phyloP scores from a whole-genome alignment of 768 basidiomycete genomes.

The Gloeopeniophorella convolvens region DNA sequence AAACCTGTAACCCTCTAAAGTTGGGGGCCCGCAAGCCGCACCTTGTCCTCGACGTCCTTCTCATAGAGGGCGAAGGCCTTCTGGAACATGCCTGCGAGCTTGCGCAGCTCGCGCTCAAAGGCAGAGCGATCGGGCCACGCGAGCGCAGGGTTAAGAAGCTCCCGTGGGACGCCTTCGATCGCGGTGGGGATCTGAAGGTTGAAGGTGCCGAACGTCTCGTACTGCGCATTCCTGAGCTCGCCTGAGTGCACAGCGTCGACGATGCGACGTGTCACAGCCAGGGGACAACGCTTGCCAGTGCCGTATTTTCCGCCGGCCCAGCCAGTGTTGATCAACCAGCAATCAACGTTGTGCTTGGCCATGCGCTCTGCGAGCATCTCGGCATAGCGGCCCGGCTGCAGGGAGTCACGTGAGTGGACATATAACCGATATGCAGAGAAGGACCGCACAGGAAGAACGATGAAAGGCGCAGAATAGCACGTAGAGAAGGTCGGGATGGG shows the following conservation, averaged over 20 bases:
- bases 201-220: conserved; percentile 79
- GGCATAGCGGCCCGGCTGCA: conserved; percentile 87
- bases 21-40: conserved; percentile 74
- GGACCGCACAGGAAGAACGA: conserved; percentile 77
- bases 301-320: conserved; percentile 96
- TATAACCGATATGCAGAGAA: neutral
- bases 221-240: conserved; percentile 80
- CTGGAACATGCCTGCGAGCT: conserved; percentile 89
- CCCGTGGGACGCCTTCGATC: conserved; percentile 82
- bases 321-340: conserved; percentile 99
- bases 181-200: conserved; percentile 76
- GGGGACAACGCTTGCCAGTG: conserved; percentile 88
- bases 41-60: conserved; percentile 73
- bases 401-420: neutral
- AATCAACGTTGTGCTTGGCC: conserved; percentile 81
- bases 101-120: conserved; percentile 81
- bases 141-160: conserved; percentile 80
- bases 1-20: conserved; percentile 11
- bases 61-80: conserved; percentile 93
- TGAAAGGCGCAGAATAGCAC: conserved; percentile 99
- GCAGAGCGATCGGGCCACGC: conserved; percentile 90
- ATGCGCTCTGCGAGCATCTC: conserved; percentile 95
- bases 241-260: conserved; percentile 97
- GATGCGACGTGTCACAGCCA: conserved; percentile 93
- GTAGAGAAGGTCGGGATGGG: conserved; percentile 99